phyloP scores from a whole-genome alignment of 163 green algal species.

The Scenedesmus sp. region DNA sequence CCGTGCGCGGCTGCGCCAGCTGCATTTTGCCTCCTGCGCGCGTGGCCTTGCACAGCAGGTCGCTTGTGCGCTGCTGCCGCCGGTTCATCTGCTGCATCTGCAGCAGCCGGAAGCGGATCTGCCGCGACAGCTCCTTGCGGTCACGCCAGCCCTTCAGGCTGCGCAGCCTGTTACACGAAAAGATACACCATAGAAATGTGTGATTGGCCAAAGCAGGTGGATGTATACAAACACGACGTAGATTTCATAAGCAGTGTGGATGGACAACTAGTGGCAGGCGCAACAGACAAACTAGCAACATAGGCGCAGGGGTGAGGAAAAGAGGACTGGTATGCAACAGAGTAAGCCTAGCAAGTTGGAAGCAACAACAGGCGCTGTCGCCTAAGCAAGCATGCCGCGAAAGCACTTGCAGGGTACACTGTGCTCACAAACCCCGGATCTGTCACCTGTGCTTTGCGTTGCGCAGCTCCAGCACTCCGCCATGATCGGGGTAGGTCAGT shows the following conservation, averaged over 20 bases:
- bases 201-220: no score
- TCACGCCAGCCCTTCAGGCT: slow-evolving; percentile 38
- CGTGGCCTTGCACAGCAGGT: slow-evolving; percentile 37
- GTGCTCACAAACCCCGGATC: neutral
- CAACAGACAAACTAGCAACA: neutral
- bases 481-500: slow-evolving; percentile 67
- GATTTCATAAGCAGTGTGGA: no score
- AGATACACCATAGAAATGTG: no score
- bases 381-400: neutral
- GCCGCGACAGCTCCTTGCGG: slow-evolving; percentile 41
- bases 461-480: slow-evolving; percentile 60
- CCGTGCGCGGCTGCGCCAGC: neutral
- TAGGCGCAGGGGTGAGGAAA: neutral
- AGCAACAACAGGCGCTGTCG: neutral
- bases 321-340: neutral
- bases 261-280: neutral
- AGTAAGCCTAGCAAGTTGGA: no score
- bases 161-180: slow-evolving; percentile 11
- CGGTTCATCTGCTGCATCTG: slow-evolving; percentile 50
- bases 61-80: slow-evolving; percentile 39
- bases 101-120: slow-evolving; percentile 53
- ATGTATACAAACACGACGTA: neutral
- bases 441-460: slow-evolving; percentile 36
- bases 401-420: neutral
- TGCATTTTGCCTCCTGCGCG: slow-evolving; percentile 42